phyloP scores from a whole-genome alignment of 2,329 filamentous ascomycete species.

The Botrytis fabae region DNA sequence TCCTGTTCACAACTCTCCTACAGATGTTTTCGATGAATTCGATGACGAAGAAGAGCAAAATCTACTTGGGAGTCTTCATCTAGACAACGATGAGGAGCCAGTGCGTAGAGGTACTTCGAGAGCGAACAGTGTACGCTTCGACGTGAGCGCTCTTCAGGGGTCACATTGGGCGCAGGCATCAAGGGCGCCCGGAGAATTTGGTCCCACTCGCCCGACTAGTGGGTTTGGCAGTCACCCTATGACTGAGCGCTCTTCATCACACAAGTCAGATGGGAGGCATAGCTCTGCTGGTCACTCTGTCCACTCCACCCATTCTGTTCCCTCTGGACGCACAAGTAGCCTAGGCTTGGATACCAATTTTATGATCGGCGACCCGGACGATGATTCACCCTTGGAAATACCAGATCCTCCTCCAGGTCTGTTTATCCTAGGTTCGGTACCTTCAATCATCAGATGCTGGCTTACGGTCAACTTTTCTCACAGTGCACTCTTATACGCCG shows the following conservation, averaged over 20 bases:
- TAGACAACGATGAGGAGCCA: conserved; percentile 85
- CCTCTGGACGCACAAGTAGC: conserved; percentile 82
- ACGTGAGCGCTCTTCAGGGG: conserved; percentile 89
- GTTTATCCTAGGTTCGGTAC: conserved; percentile 83
- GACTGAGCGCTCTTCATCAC: conserved; percentile 88
- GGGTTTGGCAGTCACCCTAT: conserved; percentile 76
- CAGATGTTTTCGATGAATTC: conserved; percentile 85
- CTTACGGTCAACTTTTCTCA: conserved; percentile 88
- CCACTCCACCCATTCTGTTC: conserved; percentile 68
- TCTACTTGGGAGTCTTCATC: conserved; percentile 75
- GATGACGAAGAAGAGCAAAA: conserved; percentile 80
- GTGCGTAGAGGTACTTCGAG: conserved; percentile 84
- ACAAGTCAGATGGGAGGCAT: conserved; percentile 93
- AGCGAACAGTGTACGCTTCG: conserved; percentile 96
- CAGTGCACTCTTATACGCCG: conserved; percentile 84
- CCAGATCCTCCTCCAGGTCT: conserved; percentile 79
- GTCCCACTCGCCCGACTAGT: conserved; percentile 73
- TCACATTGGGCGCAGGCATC: conserved; percentile 81
- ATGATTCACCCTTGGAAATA: conserved; percentile 69
- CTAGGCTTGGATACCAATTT: conserved; percentile 78
- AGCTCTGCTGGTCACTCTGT: conserved; percentile 88
- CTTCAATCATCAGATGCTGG: conserved; percentile 95
- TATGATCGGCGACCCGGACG: conserved; percentile 60
- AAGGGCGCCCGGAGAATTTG: conserved; percentile 80
- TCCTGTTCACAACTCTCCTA: conserved; percentile 74